Percentiles rank a stretch among this genome's conserved stretches.
Evolutionary conservation across 2,329 filamentous ascomycete species (phyloP).

Genomic region (Aspergillus fumigatiaffinis): DNA sequence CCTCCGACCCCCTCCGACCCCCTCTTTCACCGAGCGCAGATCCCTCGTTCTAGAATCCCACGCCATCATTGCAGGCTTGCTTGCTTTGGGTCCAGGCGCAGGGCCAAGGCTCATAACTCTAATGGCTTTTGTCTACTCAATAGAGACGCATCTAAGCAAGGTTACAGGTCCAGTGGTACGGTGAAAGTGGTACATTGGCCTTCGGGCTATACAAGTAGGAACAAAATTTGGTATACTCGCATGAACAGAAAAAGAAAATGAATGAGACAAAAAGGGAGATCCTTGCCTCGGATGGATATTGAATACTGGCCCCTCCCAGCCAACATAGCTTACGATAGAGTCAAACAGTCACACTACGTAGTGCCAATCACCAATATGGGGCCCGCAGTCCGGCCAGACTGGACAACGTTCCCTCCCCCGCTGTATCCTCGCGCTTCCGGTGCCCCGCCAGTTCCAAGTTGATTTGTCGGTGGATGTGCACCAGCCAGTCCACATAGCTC

Average conservation of each 20-base stretch:
- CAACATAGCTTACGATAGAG: no score
- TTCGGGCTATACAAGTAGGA: neutral
- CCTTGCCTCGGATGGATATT: neutral
- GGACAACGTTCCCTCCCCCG: conserved; percentile 40
- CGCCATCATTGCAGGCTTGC: neutral
- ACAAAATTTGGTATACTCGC: neutral
- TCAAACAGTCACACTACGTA: neutral
- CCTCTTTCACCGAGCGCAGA: neutral
- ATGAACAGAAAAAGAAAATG: neutral
- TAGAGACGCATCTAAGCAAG: no score
- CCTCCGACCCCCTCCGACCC: no score
- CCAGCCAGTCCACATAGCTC: conserved; percentile 97
- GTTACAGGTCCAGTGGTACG: neutral
- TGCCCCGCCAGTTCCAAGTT: conserved; percentile 70
- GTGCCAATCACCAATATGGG: conserved; percentile 39
- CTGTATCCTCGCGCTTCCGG: conserved; percentile 44
- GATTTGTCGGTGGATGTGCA: conserved; percentile 88
- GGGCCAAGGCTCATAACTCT: neutral
- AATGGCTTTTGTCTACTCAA: neutral
- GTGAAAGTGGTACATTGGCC: neutral
- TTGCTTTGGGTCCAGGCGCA: neutral
- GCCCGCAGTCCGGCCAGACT: conserved; percentile 44
- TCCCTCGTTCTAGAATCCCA: neutral
- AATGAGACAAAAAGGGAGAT: neutral
- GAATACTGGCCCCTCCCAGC: neutral